phyloP scores from a whole-genome alignment of 345 rosid genomes.

The Mercurialis annua region DNA sequence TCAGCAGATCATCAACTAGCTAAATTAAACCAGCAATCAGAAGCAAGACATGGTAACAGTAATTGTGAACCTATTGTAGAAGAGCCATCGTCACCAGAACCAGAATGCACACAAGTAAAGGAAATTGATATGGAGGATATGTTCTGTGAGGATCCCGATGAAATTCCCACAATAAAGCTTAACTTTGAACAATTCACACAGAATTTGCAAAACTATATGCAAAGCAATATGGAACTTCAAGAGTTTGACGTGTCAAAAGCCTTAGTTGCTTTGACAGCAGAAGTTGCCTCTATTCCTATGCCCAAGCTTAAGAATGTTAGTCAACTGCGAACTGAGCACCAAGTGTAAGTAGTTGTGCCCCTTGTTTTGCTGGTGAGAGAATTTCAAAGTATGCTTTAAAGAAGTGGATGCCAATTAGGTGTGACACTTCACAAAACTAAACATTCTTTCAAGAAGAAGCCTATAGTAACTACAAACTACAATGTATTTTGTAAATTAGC shows the following conservation, averaged over 20 bases:
- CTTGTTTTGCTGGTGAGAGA: neutral
- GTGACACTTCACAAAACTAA: neutral
- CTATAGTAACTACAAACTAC: neutral
- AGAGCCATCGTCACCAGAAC: conserved; percentile 31
- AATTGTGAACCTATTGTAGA: conserved; percentile 23
- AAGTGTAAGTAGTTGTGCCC: conserved; percentile 49
- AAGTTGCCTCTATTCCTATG: conserved; percentile 44
- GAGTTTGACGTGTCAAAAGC: conserved; percentile 39
- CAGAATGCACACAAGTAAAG: conserved; percentile 8
- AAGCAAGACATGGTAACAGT: conserved; percentile 12
- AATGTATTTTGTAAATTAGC: neutral
- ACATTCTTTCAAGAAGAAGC: neutral
- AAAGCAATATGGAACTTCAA: conserved; percentile 20
- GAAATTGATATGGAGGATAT: conserved; percentile 42
- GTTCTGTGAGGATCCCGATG: conserved; percentile 29
- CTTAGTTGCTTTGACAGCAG: conserved; percentile 39
- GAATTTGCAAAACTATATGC: conserved; percentile 27
- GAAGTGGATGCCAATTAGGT: too few species aligned
- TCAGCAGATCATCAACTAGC: conserved; percentile 27
- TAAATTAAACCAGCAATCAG: conserved; percentile 29
- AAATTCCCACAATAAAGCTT: conserved; percentile 42
- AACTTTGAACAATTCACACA: conserved; percentile 33
- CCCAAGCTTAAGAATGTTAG: conserved; percentile 35
- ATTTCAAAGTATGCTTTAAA: too few species aligned
- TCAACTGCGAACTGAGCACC: conserved; percentile 56